Conservation (phyloP, 1,139 yeast genomes). For the Suhomyces kunorum region DNA sequence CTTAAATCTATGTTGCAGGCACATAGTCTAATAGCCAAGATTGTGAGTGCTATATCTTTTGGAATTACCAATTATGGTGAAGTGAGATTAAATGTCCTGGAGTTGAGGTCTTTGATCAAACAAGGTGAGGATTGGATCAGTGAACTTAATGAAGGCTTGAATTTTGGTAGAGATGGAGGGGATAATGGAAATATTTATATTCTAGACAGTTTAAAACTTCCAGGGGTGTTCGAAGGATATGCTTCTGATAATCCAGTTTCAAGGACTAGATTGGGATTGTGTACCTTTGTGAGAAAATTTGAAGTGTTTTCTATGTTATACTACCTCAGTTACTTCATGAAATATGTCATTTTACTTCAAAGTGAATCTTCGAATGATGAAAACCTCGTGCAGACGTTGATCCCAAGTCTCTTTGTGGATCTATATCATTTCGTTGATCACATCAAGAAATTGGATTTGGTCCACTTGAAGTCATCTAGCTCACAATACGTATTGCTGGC, state of each 20-base stretch:
- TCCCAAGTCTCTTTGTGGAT: constrained; percentile 27
- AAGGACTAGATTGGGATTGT: constrained; percentile 20
- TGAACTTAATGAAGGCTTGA: constrained; percentile 2
- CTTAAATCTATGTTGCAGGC: constrained; percentile 27
- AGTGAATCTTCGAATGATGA: constrained; percentile 34
- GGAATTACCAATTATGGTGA: constrained; percentile 29
- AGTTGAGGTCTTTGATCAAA: constrained; percentile 26
- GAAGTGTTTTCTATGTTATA: constrained; percentile 33
- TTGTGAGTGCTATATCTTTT: constrained; percentile 26
- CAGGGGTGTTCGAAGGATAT: background rate
- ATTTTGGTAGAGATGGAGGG: constrained; percentile 6
- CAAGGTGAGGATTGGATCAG: constrained; percentile 30
- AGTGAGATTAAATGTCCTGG: constrained; percentile 26
- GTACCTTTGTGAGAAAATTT: constrained; percentile 21
- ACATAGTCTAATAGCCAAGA: constrained; percentile 33
- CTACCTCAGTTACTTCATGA: constrained; percentile 34
- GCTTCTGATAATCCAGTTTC: constrained; percentile 11
- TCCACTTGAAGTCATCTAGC: constrained; percentile 16
- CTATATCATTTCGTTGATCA: constrained; percentile 21
- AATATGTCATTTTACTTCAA: constrained; percentile 37
- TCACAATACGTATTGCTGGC: constrained; percentile 31
- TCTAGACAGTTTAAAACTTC: background rate
- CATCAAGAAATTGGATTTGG: constrained; percentile 9
- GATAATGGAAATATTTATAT: constrained; percentile 2
- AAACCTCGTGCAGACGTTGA: constrained; percentile 20